phyloP scores from a whole-genome alignment of 306 rosid species.

The Ormosia semicastrata region DNA sequence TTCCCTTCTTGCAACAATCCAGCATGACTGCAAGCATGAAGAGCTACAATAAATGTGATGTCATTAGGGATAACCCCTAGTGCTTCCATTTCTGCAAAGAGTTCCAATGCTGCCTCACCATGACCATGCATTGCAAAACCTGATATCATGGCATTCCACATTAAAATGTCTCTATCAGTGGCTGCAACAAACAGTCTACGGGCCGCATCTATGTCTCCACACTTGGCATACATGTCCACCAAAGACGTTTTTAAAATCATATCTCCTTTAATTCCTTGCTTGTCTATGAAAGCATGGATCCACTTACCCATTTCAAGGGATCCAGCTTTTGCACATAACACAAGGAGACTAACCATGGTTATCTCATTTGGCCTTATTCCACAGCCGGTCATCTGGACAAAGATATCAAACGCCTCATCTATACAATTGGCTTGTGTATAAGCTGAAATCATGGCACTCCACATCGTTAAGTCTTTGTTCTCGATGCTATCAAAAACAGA shows the following conservation, averaged over 20 bases:
- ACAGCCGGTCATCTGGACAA: constrained; percentile 40
- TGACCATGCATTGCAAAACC: constrained; percentile 71
- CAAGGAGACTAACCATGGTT: constrained; percentile 53
- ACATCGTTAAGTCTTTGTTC: constrained; percentile 52
- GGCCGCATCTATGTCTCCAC: constrained; percentile 60
- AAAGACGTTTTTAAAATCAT: constrained; percentile 49
- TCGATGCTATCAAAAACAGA: constrained; percentile 39
- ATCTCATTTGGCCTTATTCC: constrained; percentile 56
- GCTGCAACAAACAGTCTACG: constrained; percentile 36
- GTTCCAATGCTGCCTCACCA: constrained; percentile 51
- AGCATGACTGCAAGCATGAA: constrained; percentile 73
- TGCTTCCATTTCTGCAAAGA: constrained; percentile 49
- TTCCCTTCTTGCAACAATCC: constrained; percentile 57
- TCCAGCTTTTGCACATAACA: constrained; percentile 55
- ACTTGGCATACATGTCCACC: constrained; percentile 72
- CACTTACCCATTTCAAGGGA: constrained; percentile 68
- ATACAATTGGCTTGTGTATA: constrained; percentile 37
- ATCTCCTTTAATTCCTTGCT: constrained; percentile 44
- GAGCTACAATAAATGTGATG: constrained; percentile 49
- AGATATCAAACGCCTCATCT: constrained; percentile 45
- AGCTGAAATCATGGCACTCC: constrained; percentile 66
- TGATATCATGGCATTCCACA: constrained; percentile 70
- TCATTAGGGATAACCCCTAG: constrained; percentile 42
- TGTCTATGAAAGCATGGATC: constrained; percentile 63
- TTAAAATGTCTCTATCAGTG: constrained; percentile 34